Evolutionary conservation across 2,329 filamentous ascomycete species (phyloP), one percentile per base, ranked within the genome.

Genomic region (Phaeomoniella chlamydospora): DNA sequence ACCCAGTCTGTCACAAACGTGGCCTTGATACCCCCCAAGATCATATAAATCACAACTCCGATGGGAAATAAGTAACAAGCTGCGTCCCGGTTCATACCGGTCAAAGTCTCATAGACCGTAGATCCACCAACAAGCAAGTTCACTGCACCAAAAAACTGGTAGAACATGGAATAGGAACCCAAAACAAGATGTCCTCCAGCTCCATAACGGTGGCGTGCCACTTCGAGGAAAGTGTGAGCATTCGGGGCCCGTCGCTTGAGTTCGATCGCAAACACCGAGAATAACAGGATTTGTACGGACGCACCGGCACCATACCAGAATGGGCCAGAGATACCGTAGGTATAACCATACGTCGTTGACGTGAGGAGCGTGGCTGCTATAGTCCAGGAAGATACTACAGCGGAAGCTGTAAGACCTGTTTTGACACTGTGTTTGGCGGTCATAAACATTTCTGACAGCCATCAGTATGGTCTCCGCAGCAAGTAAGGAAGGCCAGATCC

Each of bases 301-400:
- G 36, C 36, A 2, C 68, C 70, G 32, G 67, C 68, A 2, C 67
- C 68, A 39, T 68, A 74, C 69, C 68, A 74, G 37, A 74, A 72
- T 0, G 68, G 68, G 0, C 68, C 68, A 2, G 67, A 63, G 2
- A 72, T 54, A 0, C 70, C 70, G 44, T 68, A 70, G 34, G 60
- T 59, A 42, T 72, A 72, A 1, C 67, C 68, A 0, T 71, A 65
- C 2, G 69, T 53, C 0, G 59, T 59, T 6, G 64, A 64, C 1
- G 66, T 65, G 1, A 72, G 51, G 42, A 71, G 58, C 0, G 67
- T 65, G 0, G 67, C 71, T 15, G 62, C 11, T 13, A 35, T 30
- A 5, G n/a, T 22, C 42, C 52, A 15, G 41, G 59, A 55, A 4
- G 67, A 70, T 13, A 70, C 61, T 1, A 71, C 67, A 4, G 68